phyloP scores from a whole-genome alignment of 2,329 filamentous ascomycete species.

The Chrysoporthe deuterocubensis region DNA sequence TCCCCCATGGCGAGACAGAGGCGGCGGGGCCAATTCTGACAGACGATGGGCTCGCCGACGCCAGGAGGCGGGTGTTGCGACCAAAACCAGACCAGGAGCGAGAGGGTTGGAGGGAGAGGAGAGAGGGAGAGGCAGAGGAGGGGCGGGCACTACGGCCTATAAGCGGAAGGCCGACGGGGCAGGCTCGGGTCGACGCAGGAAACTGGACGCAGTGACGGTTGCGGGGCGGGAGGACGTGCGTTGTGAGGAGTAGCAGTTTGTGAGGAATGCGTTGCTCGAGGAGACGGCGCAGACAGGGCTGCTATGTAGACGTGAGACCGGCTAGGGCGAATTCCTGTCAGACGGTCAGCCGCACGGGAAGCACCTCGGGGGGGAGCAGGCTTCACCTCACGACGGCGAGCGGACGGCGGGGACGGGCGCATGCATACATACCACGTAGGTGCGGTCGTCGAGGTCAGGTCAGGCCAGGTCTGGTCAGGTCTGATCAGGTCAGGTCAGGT shows the following conservation, averaged over 20 bases:
- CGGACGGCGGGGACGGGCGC: no score
- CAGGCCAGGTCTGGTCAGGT: no score
- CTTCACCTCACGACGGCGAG: no score
- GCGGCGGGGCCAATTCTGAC: background rate
- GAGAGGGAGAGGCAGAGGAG: no score
- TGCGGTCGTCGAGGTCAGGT: no score
- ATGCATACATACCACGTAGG: no score
- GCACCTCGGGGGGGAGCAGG: no score
- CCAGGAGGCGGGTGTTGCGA: background rate
- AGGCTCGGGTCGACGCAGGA: background rate
- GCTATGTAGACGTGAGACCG: background rate
- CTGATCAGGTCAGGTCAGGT: background rate
- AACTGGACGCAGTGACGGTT: background rate
- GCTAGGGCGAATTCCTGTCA: no score
- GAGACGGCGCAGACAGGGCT: conserved; percentile 12
- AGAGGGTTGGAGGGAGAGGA: background rate
- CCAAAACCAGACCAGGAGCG: background rate
- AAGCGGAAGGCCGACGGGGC: background rate
- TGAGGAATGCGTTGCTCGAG: background rate
- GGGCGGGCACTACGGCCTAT: background rate
- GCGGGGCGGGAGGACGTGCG: background rate
- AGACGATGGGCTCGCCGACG: background rate
- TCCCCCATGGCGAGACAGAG: conserved; percentile 49
- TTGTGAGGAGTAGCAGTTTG: no score
- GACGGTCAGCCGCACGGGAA: no score